Evolutionary conservation across 1,284 basidiomycete species (phyloP).

Genomic region (Paramarasmius palmivorus): DNA sequence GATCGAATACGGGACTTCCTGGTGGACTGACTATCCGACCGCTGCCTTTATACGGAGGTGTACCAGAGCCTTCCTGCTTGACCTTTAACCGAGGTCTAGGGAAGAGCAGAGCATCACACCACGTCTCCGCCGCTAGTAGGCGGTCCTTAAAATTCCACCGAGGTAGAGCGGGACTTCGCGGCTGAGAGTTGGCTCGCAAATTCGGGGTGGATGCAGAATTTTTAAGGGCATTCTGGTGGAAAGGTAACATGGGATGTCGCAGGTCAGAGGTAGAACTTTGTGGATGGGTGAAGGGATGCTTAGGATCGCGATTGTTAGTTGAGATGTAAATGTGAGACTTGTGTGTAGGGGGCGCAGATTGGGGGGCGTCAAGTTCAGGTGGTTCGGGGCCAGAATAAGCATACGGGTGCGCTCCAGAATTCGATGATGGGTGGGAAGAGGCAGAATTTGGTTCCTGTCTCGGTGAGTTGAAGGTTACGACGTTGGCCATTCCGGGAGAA

Average conservation of each 20-base stretch:
- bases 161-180: constrained; percentile 10
- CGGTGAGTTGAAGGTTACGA: constrained; percentile 11
- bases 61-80: constrained; percentile 25
- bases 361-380: constrained; percentile 5
- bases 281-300: not conserved
- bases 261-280: not conserved
- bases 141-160: constrained; percentile 41
- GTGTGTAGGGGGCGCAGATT: constrained; percentile 11
- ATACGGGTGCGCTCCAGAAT: constrained; percentile 47
- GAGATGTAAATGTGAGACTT: constrained; percentile 9
- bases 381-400: constrained; percentile 39
- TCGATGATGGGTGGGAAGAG: constrained; percentile 11
- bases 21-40: constrained; percentile 52
- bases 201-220: constrained; percentile 64
- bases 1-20: constrained; percentile 40
- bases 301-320: not conserved
- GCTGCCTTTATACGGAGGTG: constrained; percentile 14
- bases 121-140: constrained; percentile 72
- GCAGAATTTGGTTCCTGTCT: constrained; percentile 18
- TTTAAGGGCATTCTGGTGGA: constrained; percentile 34
- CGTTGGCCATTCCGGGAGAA: constrained; percentile 16
- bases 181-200: constrained; percentile 36
- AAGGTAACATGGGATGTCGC: constrained; percentile 3
- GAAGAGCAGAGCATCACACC: constrained; percentile 77
- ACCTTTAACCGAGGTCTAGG: constrained; percentile 69